These are phyloP conservation scores for Thermothielavioides terrestris DNA, from an alignment of 495 filamentous ascomycete species.

Conservation along the genomic window DNA sequence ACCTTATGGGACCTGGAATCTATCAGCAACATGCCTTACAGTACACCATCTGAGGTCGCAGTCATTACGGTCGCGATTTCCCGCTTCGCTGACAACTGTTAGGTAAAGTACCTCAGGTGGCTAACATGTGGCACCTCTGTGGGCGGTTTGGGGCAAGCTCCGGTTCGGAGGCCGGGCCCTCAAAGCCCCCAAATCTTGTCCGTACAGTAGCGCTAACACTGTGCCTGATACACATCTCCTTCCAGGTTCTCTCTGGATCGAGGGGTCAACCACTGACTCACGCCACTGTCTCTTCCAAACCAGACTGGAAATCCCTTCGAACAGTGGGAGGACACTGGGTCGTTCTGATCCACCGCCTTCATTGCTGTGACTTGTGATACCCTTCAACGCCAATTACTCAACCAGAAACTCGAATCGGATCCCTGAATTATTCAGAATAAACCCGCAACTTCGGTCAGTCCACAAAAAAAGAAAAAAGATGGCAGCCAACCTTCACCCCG, in stretches of 20 bases:
- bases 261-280: slow-evolving; percentile 14
- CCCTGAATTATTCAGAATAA: too few relatives aligned
- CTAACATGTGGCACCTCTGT: not conserved
- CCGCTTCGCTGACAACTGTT: not conserved
- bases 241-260: slow-evolving; percentile 1
- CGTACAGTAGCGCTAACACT: not conserved
- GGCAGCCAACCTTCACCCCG: slow-evolving; percentile 18
- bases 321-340: not conserved
- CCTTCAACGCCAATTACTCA: not conserved
- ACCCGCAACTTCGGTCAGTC: not conserved
- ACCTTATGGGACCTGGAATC: too few relatives aligned
- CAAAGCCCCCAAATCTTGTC: not conserved
- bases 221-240: too few relatives aligned
- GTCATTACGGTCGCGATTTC: too few relatives aligned
- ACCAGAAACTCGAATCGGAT: not conserved
- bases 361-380: not conserved
- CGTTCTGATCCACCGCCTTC: not conserved
- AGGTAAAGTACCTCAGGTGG: not conserved
- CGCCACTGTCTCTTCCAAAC: slow-evolving; percentile 4
- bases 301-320: not conserved
- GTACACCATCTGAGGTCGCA: too few relatives aligned
- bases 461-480: slow-evolving; percentile 11
- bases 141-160: slow-evolving; percentile 3
- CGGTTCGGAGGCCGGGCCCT: slow-evolving; percentile 8
- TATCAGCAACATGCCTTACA: too few relatives aligned